These are phyloP conservation scores for Pelargonium cotyledonis DNA, from an alignment of 441 rosid species.

Conservation along the genomic window DNA sequence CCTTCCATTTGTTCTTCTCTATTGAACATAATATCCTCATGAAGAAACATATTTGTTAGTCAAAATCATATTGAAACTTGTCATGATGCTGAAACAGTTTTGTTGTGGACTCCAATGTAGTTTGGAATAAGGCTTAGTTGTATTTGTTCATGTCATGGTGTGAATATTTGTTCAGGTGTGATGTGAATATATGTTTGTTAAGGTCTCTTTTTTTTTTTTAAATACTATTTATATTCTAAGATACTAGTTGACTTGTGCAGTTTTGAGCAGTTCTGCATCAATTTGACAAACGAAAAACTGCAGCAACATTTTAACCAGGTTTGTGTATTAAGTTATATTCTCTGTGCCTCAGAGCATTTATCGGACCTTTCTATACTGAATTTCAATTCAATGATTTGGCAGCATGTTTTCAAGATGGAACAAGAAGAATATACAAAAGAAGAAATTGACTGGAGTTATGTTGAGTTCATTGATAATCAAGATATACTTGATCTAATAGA, in stretches of 20 bases:
- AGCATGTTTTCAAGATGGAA: slow-evolving; percentile 88
- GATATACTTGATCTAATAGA: slow-evolving; percentile 74
- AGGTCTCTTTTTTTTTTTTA: slow-evolving; percentile 11
- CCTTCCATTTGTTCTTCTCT: not conserved
- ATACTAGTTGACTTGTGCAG: slow-evolving; percentile 33
- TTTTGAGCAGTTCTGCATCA: slow-evolving; percentile 80
- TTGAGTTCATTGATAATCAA: slow-evolving; percentile 67
- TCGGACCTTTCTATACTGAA: slow-evolving; percentile 15
- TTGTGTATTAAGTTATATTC: slow-evolving; percentile 19
- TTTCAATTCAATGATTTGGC: slow-evolving; percentile 16
- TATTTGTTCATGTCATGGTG: not conserved
- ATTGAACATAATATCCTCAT: not conserved
- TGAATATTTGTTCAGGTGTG: not conserved
- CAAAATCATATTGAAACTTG: not conserved
- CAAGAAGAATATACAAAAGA: slow-evolving; percentile 76
- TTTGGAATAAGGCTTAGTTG: not conserved
- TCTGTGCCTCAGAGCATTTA: slow-evolving; percentile 12
- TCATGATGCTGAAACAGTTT: slow-evolving; percentile 1
- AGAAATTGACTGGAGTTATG: slow-evolving; percentile 77
- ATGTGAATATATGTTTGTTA: not conserved
- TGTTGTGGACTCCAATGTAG: not conserved
- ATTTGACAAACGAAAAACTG: slow-evolving; percentile 77
- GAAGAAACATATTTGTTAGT: not conserved
- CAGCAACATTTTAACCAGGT: slow-evolving; percentile 89
- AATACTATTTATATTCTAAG: slow-evolving; percentile 9